Conservation (phyloP, 73 alveolate species). For the Paramecium sexaurelia region DNA sequence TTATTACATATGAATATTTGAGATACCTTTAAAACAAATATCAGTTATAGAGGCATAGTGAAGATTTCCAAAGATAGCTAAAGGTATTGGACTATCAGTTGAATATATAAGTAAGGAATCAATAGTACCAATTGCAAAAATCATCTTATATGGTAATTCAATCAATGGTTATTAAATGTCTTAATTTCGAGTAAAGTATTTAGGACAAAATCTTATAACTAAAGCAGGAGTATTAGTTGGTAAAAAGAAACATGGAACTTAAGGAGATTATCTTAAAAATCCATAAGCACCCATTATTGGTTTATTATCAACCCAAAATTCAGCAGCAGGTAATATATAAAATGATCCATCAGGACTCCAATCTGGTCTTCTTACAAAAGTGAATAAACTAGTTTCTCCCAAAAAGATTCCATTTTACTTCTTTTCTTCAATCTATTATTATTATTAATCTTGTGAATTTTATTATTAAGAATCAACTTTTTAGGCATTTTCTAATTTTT, state of each 20-base stretch:
- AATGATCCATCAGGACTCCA: slow-evolving; percentile 96
- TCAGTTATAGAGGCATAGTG: slow-evolving; percentile 95
- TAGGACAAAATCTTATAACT: slow-evolving; percentile 88
- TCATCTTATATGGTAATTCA: slow-evolving; percentile 86
- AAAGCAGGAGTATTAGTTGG: slow-evolving; percentile 90
- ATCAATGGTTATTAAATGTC: slow-evolving; percentile 54
- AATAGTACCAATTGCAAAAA: slow-evolving; percentile 92
- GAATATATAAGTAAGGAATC: slow-evolving; percentile 91
- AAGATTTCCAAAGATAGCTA: slow-evolving; percentile 88
- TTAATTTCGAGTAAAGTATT: slow-evolving; percentile 76
- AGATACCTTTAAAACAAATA: slow-evolving; percentile 77
- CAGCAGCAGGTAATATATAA: slow-evolving; percentile 82
- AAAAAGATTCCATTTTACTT: slow-evolving; percentile 78
- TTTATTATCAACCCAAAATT: slow-evolving; percentile 66
- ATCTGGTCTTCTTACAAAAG: slow-evolving; percentile 89
- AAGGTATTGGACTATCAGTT: slow-evolving; percentile 88
- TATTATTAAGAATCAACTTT: slow-evolving; percentile 27
- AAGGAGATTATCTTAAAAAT: slow-evolving; percentile 81
- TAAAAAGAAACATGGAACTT: slow-evolving; percentile 88
- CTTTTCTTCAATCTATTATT: slow-evolving; percentile 32
- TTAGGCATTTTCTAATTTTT: slow-evolving; percentile 60
- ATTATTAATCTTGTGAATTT: background rate
- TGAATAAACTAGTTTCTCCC: slow-evolving; percentile 84
- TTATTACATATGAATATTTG: background rate
- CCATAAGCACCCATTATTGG: slow-evolving; percentile 78